These are phyloP conservation scores for Pseudogymnoascus sp. DNA, from an alignment of 2,329 filamentous ascomycete species.

Conservation along the genomic window DNA sequence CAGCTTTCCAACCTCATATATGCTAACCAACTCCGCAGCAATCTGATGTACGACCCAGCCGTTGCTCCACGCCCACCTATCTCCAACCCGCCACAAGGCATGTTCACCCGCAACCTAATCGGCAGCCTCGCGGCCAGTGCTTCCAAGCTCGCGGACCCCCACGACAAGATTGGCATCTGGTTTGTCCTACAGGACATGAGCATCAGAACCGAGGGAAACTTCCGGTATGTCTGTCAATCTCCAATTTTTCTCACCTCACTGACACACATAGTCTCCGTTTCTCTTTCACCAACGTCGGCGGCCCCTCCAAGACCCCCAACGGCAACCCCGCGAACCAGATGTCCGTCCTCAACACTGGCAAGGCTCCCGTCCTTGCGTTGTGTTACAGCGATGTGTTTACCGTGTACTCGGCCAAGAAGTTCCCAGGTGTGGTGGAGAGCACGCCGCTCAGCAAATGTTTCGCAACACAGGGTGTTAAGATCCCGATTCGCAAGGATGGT, in stretches of 20 bases:
- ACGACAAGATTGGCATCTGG: slow-evolving; percentile 84
- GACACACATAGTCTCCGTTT: slow-evolving; percentile 47
- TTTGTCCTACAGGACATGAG: slow-evolving; percentile 94
- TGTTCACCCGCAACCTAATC: slow-evolving; percentile 93
- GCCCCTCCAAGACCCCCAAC: slow-evolving; percentile 33
- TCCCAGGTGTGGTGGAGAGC: slow-evolving; percentile 93
- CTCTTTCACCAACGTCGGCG: slow-evolving; percentile 79
- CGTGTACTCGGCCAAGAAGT: slow-evolving; percentile 96
- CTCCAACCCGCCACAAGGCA: slow-evolving; percentile 56
- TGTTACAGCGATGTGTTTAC: slow-evolving; percentile 85
- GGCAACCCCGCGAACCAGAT: slow-evolving; percentile 33
- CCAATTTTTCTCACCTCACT: background rate
- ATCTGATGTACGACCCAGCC: slow-evolving; percentile 10
- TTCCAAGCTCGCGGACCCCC: slow-evolving; percentile 70
- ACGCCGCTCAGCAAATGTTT: slow-evolving; percentile 88
- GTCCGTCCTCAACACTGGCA: slow-evolving; percentile 60
- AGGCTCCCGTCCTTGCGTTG: slow-evolving; percentile 74
- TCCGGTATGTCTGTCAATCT: slow-evolving; percentile 54
- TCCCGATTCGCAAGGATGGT: slow-evolving; percentile 87
- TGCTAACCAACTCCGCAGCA: background rate
- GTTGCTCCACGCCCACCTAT: slow-evolving; percentile 11
- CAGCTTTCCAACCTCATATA: slow-evolving; percentile 16
- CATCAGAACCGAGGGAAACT: slow-evolving; percentile 84
- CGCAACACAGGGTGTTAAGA: slow-evolving; percentile 90
- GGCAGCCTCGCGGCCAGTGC: slow-evolving; percentile 86